Percentiles rank a stretch among this genome's conserved stretches.
Conservation (phyloP, 2,329 filamentous ascomycete species). For the Ophiosphaerella herpotricha region DNA sequence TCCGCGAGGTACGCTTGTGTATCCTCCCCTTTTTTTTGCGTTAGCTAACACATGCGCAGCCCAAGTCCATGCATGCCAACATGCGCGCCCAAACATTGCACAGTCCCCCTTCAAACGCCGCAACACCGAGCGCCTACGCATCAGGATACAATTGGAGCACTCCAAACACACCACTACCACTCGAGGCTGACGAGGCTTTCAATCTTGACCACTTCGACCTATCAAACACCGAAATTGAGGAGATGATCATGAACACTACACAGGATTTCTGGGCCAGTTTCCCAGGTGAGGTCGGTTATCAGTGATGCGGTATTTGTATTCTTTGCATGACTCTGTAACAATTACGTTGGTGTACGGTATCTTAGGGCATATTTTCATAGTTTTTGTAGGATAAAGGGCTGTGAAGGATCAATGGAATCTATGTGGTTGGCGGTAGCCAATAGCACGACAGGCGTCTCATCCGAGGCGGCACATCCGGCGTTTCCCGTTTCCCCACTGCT, state of each 20-base stretch:
- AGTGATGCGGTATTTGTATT: background rate
- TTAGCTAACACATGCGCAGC: slow-evolving; percentile 5
- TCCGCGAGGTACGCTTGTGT: slow-evolving; percentile 1
- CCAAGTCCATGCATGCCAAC: slow-evolving; percentile 9
- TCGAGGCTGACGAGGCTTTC: slow-evolving; percentile 41
- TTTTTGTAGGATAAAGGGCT: no score
- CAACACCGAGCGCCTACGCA: slow-evolving; percentile 30
- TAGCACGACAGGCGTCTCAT: no score
- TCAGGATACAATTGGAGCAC: slow-evolving; percentile 27
- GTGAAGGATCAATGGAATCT: no score
- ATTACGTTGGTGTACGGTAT: no score
- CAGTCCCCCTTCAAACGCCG: slow-evolving; percentile 26
- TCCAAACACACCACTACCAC: slow-evolving; percentile 25
- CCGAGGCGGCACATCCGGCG: no score
- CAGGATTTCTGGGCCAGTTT: slow-evolving; percentile 48
- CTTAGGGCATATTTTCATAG: no score
- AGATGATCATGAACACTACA: slow-evolving; percentile 45
- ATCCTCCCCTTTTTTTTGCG: no score
- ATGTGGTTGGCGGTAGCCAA: no score
- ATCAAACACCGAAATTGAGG: slow-evolving; percentile 42
- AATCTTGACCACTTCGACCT: slow-evolving; percentile 40
- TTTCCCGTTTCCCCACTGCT: no score
- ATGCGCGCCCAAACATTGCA: slow-evolving; percentile 11
- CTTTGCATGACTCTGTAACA: no score
- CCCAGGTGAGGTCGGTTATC: slow-evolving; percentile 44